Percentiles rank a stretch among this genome's conserved stretches.
Evolutionary conservation across 495 filamentous ascomycete species (phyloP).

Genomic region (Lepraria neglecta): DNA sequence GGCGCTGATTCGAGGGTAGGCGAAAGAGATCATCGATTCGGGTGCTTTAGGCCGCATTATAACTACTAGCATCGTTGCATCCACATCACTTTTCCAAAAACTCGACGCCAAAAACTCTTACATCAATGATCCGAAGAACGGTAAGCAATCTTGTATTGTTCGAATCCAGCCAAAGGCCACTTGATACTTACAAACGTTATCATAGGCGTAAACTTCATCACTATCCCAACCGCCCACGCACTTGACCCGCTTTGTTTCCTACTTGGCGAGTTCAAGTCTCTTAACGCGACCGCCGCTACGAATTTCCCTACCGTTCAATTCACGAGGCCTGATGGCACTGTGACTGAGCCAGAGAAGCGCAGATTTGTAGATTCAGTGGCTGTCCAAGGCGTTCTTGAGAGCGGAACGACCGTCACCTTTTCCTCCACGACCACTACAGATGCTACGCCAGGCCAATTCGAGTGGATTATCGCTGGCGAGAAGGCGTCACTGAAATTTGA

Average conservation of each 20-base stretch:
- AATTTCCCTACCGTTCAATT: slow-evolving; percentile 18
- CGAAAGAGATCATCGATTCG: slow-evolving; percentile 22
- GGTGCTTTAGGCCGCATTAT: slow-evolving; percentile 21
- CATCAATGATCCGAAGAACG: slow-evolving; percentile 18
- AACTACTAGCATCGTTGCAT: slow-evolving; percentile 10
- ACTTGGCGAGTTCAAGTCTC: slow-evolving; percentile 18
- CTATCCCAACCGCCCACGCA: slow-evolving; percentile 16
- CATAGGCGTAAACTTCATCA: slow-evolving; percentile 15
- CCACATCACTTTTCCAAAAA: neutral
- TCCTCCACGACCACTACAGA: slow-evolving; percentile 3
- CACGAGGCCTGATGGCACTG: slow-evolving; percentile 8
- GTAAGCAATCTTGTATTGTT: neutral
- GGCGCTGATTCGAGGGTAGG: slow-evolving; percentile 9
- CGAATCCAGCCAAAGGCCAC: neutral
- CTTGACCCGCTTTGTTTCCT: slow-evolving; percentile 19
- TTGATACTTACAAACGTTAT: neutral
- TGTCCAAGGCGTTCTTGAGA: slow-evolving; percentile 15
- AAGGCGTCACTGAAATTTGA: slow-evolving; percentile 50
- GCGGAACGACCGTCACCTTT: slow-evolving; percentile 7
- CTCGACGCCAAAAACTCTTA: slow-evolving; percentile 5
- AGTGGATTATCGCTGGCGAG: slow-evolving; percentile 53
- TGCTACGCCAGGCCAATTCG: slow-evolving; percentile 26
- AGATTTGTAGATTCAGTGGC: slow-evolving; percentile 11
- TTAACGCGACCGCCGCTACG: slow-evolving; percentile 6
- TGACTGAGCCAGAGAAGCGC: slow-evolving; percentile 7